phyloP scores from a whole-genome alignment of 2,329 filamentous ascomycete genomes.

The Hymenoscyphus repandus region DNA sequence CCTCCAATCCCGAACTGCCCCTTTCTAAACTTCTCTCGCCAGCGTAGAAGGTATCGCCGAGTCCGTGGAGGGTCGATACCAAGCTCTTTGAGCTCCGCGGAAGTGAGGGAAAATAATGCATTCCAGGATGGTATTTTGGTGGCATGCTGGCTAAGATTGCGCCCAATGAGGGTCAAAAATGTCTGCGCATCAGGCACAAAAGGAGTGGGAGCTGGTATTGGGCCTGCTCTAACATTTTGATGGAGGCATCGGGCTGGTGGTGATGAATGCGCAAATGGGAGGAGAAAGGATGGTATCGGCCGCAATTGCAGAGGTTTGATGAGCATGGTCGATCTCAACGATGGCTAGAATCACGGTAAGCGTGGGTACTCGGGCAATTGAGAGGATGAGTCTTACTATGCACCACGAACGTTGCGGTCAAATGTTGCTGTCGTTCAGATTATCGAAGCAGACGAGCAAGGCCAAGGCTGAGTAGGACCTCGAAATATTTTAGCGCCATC shows the following conservation, averaged over 20 bases:
- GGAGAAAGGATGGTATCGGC: slow-evolving; percentile 28
- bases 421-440: too few species aligned
- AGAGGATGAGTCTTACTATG: not conserved
- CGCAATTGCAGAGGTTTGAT: slow-evolving; percentile 25
- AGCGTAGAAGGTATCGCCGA: slow-evolving; percentile 78
- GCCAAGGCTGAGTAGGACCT: not conserved
- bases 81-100: slow-evolving; percentile 71
- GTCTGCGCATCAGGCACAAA: slow-evolving; percentile 81
- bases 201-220: slow-evolving; percentile 66
- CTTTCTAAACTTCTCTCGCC: slow-evolving; percentile 78
- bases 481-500: too few species aligned
- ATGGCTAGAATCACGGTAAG: not conserved
- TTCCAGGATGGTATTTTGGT: slow-evolving; percentile 90
- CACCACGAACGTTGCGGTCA: not conserved
- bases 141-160: slow-evolving; percentile 74
- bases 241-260: slow-evolving; percentile 36
- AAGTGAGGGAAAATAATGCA: slow-evolving; percentile 76
- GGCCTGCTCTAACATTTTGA: slow-evolving; percentile 33
- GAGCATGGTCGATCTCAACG: slow-evolving; percentile 23
- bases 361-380: not conserved
- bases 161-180: slow-evolving; percentile 88
- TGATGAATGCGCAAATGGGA: slow-evolving; percentile 27
- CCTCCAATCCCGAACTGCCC: slow-evolving; percentile 78
- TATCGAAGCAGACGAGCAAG: not conserved
- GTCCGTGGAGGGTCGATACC: slow-evolving; percentile 82